These are phyloP conservation scores for Blastobotrys peoriensis DNA, from an alignment of 805 yeast genomes.

Conservation along the genomic window DNA sequence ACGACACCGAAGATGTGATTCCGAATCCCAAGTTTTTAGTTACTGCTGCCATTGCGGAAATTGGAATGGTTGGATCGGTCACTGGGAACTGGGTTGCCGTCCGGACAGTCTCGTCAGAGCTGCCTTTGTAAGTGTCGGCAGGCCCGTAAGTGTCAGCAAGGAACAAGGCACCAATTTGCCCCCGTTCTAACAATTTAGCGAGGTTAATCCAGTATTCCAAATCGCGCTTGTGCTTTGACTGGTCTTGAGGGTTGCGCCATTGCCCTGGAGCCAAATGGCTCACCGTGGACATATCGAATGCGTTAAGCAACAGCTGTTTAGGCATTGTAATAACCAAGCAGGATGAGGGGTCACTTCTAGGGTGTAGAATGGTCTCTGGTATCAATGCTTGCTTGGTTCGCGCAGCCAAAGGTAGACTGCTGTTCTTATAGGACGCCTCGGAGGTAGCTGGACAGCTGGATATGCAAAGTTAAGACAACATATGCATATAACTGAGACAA, in stretches of 20 bases:
- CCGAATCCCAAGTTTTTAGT: conserved; percentile 38
- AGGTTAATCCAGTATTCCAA: conserved; percentile 35
- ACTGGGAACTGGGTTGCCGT: conserved; percentile 34
- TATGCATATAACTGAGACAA: too few relatives aligned
- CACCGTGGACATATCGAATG: background rate
- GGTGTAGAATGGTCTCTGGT: too few relatives aligned
- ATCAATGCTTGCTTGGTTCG: too few relatives aligned
- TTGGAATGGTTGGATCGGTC: conserved; percentile 35
- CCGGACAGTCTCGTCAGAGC: conserved; percentile 33
- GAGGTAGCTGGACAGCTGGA: too few relatives aligned
- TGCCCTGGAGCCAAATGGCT: background rate
- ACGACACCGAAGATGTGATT: conserved; percentile 38
- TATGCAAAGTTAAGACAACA: too few relatives aligned
- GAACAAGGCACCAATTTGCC: conserved; percentile 35
- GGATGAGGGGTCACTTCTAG: too few relatives aligned
- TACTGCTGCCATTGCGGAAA: conserved; percentile 40
- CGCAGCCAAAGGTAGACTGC: too few relatives aligned
- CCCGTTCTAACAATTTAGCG: conserved; percentile 33
- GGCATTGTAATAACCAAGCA: too few relatives aligned
- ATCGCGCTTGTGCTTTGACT: conserved; percentile 16
- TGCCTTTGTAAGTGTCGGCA: conserved; percentile 39
- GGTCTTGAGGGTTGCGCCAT: background rate
- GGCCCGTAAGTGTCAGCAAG: conserved; percentile 38
- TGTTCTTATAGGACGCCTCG: too few relatives aligned
- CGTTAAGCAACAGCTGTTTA: background rate